Evolutionary conservation across 2,329 filamentous ascomycete genomes (phyloP).

Genomic region (Calonectria pauciramosa): DNA sequence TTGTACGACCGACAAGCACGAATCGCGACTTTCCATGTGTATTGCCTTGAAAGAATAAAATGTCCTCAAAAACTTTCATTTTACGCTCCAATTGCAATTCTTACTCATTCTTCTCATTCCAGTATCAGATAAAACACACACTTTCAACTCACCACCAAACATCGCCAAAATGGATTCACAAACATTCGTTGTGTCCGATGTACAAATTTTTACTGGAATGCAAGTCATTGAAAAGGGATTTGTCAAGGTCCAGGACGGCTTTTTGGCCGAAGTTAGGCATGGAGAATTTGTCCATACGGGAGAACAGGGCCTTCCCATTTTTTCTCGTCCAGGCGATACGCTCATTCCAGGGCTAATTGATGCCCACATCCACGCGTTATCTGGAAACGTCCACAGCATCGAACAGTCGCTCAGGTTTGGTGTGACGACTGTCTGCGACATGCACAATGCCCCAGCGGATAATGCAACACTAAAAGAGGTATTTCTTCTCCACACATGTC

Average conservation of each 20-base stretch:
- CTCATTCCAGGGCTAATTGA: neutral
- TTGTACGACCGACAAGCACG: neutral
- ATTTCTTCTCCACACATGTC: neutral
- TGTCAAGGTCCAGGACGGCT: neutral
- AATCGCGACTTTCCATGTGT: neutral
- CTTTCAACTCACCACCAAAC: no score
- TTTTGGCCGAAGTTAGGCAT: neutral
- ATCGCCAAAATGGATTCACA: neutral
- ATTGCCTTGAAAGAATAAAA: neutral
- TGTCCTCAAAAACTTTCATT: neutral
- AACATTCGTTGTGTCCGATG: neutral
- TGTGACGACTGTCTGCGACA: neutral
- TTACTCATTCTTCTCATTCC: neutral
- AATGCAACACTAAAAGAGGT: neutral
- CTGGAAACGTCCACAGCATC: neutral
- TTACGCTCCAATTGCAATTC: no score
- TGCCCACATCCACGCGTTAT: neutral
- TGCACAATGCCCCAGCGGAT: neutral
- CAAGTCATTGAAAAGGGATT: neutral
- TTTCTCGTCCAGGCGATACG: neutral
- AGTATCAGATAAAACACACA: no score
- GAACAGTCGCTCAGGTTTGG: neutral
- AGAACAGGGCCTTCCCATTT: neutral
- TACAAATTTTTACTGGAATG: neutral
- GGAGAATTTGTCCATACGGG: neutral